Conservation (phyloP, 2,329 filamentous ascomycete genomes). For the Cladophialophora yegresii region DNA sequence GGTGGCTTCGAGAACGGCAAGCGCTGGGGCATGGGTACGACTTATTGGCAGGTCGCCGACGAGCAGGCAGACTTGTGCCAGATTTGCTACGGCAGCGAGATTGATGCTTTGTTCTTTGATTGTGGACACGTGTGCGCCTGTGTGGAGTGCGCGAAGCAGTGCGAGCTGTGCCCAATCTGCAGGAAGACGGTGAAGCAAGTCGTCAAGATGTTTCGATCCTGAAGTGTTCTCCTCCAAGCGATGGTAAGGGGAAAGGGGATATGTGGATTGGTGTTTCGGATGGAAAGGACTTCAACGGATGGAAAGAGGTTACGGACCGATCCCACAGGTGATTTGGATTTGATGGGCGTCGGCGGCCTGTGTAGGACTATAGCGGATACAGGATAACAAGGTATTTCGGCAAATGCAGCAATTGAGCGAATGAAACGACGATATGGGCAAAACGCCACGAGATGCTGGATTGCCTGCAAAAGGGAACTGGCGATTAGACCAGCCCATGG, state of each 20-base stretch:
- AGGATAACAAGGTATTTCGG: not conserved
- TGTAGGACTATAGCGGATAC: not conserved
- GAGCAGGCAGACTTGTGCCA: slow-evolving; percentile 61
- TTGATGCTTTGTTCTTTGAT: slow-evolving; percentile 63
- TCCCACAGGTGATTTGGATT: not conserved
- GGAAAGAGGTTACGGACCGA: not conserved
- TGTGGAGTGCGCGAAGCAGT: slow-evolving; percentile 59
- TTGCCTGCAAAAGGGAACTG: not conserved
- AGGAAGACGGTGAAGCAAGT: slow-evolving; percentile 58
- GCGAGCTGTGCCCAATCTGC: slow-evolving; percentile 64
- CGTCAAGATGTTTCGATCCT: slow-evolving; percentile 59
- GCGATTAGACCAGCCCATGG: not conserved
- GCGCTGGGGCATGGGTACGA: slow-evolving; percentile 63
- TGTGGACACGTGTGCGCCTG: slow-evolving; percentile 66
- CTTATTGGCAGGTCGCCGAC: slow-evolving; percentile 63
- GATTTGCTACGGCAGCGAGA: slow-evolving; percentile 63
- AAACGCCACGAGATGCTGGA: not conserved
- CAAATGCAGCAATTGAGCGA: slow-evolving; percentile 9
- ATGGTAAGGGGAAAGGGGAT: not conserved
- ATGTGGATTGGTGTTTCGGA: not conserved
- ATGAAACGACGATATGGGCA: slow-evolving; percentile 3
- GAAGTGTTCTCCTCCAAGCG: not conserved
- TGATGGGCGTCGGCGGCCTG: not conserved
- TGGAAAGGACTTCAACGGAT: not conserved
- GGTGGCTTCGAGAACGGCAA: slow-evolving; percentile 64